Base-by-base conservation (phyloP, 345 rosid genomes). In the Litchi chinensis region DNA sequence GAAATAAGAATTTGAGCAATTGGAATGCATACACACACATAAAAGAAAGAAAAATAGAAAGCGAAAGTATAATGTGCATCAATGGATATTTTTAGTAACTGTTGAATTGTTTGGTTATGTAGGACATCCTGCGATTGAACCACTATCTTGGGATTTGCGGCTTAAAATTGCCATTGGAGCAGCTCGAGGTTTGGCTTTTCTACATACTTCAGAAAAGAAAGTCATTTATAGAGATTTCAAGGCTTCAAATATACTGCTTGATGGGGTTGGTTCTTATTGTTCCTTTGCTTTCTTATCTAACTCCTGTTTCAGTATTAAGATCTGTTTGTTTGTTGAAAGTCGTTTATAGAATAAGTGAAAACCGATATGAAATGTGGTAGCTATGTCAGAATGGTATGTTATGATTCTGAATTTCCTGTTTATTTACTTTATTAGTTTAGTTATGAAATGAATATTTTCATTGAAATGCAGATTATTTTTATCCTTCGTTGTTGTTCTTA, bases 141-240 rank as follows among this genome's bases (percentile, higher is more conserved):
- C 97, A 52, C 82, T 94, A 21, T 88, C 95, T 64, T 94, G 98
- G 98, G 93, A 93, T 28, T 70, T 86, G 24, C 82, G 96, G 85
- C 86, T 94, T 60, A 91, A 87, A 82, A 91, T 91, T 77, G 89
- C 87, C 26, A 83, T 87, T 71, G 97, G 94, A 84, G 94, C 98
- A 32, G 98, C 97, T 70, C 88, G 87, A 52, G 98, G 98, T 68
- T 89, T 94, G 64, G 87, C 91, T 18, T 93, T 90, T 82, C 86
- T 94, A 40, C 98, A 94, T 76, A 71, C 87, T 50, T 91, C 89
- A 19, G 91, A 93, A 10, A 87, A 87, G 87, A 84, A 88, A 81
- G 90, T 94, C 86, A 94, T 93, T 76, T 93, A 91, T 80, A 84
- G 98, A 79, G 98, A 94, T 82, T 94, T 94, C 81, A 92, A 94